Conservation (phyloP, 768 basidiomycete species). For the Leccinellum rugosiceps region DNA sequence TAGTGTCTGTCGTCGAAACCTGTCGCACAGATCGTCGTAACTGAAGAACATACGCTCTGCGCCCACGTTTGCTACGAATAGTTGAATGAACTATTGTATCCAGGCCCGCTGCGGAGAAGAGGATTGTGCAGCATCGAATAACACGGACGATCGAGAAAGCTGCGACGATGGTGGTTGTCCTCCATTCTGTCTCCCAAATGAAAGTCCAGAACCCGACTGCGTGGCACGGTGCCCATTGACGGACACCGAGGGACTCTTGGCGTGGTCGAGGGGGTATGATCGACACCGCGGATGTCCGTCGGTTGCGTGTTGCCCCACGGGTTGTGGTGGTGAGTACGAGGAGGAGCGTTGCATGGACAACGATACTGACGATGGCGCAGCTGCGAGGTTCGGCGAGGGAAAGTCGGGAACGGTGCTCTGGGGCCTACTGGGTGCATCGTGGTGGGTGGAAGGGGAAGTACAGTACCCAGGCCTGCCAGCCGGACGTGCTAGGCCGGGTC, state of each 20-base stretch:
- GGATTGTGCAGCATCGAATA: constrained; percentile 68
- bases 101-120: constrained; percentile 61
- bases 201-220: constrained; percentile 17
- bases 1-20: constrained; percentile 56
- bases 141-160: constrained; percentile 12
- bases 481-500: constrained; percentile 44
- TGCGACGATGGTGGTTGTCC: constrained; percentile 16
- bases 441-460: neutral
- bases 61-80: constrained; percentile 68
- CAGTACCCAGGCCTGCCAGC: constrained; percentile 11
- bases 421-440: constrained; percentile 14
- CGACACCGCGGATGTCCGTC: constrained; percentile 25
- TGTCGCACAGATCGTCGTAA: constrained; percentile 62
- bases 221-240: constrained; percentile 11
- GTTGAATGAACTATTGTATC: constrained; percentile 69
- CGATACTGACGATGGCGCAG: constrained; percentile 1
- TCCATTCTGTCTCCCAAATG: constrained; percentile 18
- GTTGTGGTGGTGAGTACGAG: constrained; percentile 31
- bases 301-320: constrained; percentile 3
- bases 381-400: constrained; percentile 1
- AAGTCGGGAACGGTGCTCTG: constrained; percentile 13
- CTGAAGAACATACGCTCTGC: constrained; percentile 66
- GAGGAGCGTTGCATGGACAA: constrained; percentile 25
- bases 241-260: constrained; percentile 13
- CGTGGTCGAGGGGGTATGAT: constrained; percentile 25